These are phyloP conservation scores for Brassica napus DNA, from an alignment of 345 rosid species.

Conservation along the genomic window DNA sequence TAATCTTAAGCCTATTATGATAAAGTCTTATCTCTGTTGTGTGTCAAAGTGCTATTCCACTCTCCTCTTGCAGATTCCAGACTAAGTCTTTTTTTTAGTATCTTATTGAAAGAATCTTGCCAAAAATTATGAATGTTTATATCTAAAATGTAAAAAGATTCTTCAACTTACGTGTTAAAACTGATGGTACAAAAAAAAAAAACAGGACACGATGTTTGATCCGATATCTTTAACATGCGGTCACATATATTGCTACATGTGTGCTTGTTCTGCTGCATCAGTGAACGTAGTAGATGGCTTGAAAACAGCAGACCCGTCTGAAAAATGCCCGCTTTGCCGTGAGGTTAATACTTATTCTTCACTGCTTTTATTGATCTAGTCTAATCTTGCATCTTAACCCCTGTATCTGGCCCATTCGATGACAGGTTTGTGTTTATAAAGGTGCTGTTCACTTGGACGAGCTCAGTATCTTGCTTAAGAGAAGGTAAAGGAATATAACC, in stretches of 20 bases:
- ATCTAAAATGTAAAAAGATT: not conserved
- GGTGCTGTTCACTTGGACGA: constrained; percentile 83
- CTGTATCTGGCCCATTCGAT: not conserved
- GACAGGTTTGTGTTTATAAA: constrained; percentile 65
- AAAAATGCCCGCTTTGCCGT: constrained; percentile 89
- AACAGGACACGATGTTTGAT: constrained; percentile 91
- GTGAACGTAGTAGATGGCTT: constrained; percentile 77
- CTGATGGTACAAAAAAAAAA: not conserved
- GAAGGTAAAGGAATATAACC: constrained; percentile 51
- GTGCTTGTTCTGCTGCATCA: constrained; percentile 96
- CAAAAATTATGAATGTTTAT: not conserved
- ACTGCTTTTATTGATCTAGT: not conserved
- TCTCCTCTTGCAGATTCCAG: constrained; percentile 22
- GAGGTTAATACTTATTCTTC: constrained; percentile 52
- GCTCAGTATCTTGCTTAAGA: constrained; percentile 58
- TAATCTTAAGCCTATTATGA: constrained; percentile 30
- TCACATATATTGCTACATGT: constrained; percentile 89
- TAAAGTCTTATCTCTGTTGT: constrained; percentile 14
- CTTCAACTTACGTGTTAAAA: not conserved
- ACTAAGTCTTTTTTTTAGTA: constrained; percentile 22
- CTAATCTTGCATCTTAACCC: not conserved
- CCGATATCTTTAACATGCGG: constrained; percentile 86
- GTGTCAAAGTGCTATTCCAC: constrained; percentile 38
- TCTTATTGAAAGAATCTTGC: constrained; percentile 18
- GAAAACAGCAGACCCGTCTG: constrained; percentile 57